These are phyloP conservation scores for Neurospora sp. DNA, from an alignment of 495 filamentous ascomycete genomes.

Conservation along the genomic window DNA sequence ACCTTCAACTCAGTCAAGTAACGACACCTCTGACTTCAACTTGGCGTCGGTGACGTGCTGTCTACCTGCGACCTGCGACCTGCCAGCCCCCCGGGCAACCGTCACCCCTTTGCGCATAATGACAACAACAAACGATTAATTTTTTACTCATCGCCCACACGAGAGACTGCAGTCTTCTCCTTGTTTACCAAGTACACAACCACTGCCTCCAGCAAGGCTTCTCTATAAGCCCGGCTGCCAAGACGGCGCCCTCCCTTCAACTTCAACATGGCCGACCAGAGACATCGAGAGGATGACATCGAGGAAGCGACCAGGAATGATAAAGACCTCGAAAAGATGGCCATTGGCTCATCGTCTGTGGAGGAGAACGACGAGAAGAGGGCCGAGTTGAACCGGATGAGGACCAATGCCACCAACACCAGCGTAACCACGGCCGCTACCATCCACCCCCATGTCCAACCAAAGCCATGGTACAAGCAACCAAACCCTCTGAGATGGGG, in stretches of 20 bases:
- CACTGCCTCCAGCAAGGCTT: background rate
- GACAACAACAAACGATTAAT: background rate
- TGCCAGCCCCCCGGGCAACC: background rate
- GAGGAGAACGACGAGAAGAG: conserved; percentile 11
- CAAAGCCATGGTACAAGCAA: conserved; percentile 50
- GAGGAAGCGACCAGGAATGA: conserved; percentile 2
- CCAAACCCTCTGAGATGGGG: conserved; percentile 56
- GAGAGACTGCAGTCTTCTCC: background rate
- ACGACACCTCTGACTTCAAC: background rate
- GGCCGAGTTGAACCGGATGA: conserved; percentile 28
- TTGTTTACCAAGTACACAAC: background rate
- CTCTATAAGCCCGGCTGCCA: background rate
- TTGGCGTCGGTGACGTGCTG: background rate
- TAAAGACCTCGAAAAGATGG: background rate
- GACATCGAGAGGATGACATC: conserved; percentile 6
- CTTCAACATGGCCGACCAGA: background rate
- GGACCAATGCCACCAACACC: conserved; percentile 35
- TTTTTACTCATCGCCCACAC: background rate
- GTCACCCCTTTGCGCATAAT: background rate
- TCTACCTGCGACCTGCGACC: background rate
- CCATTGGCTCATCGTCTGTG: background rate
- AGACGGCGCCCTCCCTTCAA: background rate
- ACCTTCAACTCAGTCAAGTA: background rate
- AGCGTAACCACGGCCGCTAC: conserved; percentile 27
- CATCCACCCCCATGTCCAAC: conserved; percentile 15